Evolutionary conservation across 352 stramenopile species (phyloP).

Genomic region (Globisporangium spiculum): DNA sequence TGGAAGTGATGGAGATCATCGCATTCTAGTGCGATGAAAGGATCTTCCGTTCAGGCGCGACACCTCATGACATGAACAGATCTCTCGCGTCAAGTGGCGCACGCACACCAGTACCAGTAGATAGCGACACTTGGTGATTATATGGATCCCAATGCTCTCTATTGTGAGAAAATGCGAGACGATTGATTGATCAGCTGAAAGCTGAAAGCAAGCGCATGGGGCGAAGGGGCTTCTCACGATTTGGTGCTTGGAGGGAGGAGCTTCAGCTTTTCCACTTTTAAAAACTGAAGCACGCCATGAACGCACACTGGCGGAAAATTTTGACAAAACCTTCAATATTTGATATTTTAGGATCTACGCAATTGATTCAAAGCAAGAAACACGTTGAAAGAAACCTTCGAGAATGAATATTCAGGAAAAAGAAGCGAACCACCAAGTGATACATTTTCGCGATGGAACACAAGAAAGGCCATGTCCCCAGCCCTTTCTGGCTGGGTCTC

Average conservation of each 20-base stretch:
- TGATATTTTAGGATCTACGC: neutral
- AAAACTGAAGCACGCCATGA: constrained; percentile 1
- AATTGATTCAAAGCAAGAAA: neutral
- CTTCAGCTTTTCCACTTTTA: constrained; percentile 1
- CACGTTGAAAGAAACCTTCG: neutral
- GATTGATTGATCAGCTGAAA: too few relatives aligned
- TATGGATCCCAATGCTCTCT: too few relatives aligned
- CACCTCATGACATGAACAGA: neutral
- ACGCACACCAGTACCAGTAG: neutral
- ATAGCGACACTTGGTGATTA: too few relatives aligned
- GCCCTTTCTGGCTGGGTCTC: constrained; percentile 6
- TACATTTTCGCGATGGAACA: neutral
- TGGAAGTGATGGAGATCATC: neutral
- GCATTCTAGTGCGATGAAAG: neutral
- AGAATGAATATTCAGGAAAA: neutral
- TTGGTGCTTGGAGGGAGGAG: neutral
- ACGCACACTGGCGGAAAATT: neutral
- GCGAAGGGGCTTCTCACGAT: too few relatives aligned
- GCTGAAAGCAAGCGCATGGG: too few relatives aligned
- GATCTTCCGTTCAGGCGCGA: neutral
- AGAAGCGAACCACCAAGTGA: neutral
- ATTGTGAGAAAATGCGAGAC: too few relatives aligned
- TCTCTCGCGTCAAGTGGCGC: neutral
- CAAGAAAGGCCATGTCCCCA: neutral
- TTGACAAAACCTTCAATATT: neutral